Conservation (phyloP, 495 filamentous ascomycete genomes). For the Geopyxis carbonaria region DNA sequence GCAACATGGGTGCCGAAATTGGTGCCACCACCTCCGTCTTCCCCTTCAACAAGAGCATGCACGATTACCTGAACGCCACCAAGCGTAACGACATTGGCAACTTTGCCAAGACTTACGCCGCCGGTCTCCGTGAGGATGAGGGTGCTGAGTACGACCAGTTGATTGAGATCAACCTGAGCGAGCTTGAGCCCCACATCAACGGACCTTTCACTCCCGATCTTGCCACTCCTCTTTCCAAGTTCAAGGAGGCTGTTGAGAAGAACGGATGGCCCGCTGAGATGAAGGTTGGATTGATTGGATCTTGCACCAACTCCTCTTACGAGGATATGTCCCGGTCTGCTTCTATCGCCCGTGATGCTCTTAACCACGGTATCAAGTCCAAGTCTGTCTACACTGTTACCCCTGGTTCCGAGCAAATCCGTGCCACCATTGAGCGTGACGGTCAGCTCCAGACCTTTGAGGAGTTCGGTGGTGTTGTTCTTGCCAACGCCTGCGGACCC, state of each 20-base stretch:
- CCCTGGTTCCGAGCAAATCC: constrained; percentile 93
- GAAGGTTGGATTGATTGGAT: constrained; percentile 92
- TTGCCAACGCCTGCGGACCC: constrained; percentile 88
- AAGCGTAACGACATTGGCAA: constrained; percentile 84
- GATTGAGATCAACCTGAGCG: constrained; percentile 83
- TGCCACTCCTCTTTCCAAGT: constrained; percentile 93
- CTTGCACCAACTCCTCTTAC: constrained; percentile 99
- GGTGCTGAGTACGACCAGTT: constrained; percentile 94
- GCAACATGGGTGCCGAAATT: constrained; percentile 47
- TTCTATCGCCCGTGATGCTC: constrained; percentile 85
- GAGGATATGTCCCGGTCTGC: constrained; percentile 97
- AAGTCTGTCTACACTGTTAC: constrained; percentile 90
- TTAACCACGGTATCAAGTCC: constrained; percentile 84
- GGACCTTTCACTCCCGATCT: constrained; percentile 99
- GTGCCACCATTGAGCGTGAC: constrained; percentile 85
- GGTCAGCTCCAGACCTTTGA: constrained; percentile 93
- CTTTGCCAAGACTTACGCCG: constrained; percentile 66
- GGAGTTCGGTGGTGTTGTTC: constrained; percentile 88
- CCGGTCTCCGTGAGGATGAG: constrained; percentile 76
- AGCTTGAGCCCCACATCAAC: constrained; percentile 97
- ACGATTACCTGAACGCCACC: constrained; percentile 85
- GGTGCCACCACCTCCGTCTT: constrained; percentile 96
- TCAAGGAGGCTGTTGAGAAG: constrained; percentile 78
- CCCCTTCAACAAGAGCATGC: constrained; percentile 96
- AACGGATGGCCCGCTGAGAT: constrained; percentile 96